These are phyloP conservation scores for Xylaria hypoxylon DNA, from an alignment of 2,329 filamentous ascomycete species.

Conservation along the genomic window DNA sequence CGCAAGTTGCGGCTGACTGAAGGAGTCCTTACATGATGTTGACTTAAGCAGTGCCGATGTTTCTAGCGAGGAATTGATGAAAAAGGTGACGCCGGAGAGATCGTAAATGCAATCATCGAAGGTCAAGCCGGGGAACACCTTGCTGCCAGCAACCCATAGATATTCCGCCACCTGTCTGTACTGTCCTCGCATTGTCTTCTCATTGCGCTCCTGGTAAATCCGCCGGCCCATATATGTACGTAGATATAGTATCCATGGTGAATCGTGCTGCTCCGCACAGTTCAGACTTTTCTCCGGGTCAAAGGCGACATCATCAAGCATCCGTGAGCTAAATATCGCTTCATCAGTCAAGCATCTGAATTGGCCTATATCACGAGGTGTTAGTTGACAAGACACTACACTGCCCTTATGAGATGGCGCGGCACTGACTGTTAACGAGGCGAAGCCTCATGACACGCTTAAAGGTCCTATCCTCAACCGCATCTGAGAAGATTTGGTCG, in stretches of 20 bases:
- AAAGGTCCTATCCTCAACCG: slow-evolving; percentile 39
- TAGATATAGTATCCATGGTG: slow-evolving; percentile 37
- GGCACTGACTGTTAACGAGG: slow-evolving; percentile 38
- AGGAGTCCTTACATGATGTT: slow-evolving; percentile 33
- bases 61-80: slow-evolving; percentile 40
- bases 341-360: slow-evolving; percentile 40
- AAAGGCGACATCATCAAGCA: slow-evolving; percentile 40
- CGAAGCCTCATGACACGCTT: slow-evolving; percentile 43
- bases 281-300: slow-evolving; percentile 31
- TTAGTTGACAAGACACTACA: slow-evolving; percentile 20
- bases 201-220: slow-evolving; percentile 37
- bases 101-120: slow-evolving; percentile 38
- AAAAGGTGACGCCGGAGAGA: slow-evolving; percentile 38
- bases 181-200: slow-evolving; percentile 39
- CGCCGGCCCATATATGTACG: slow-evolving; percentile 37
- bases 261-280: slow-evolving; percentile 36
- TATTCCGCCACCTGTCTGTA: slow-evolving; percentile 38
- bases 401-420: not conserved
- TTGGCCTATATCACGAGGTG: slow-evolving; percentile 23
- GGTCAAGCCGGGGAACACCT: slow-evolving; percentile 34
- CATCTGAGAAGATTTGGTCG: slow-evolving; percentile 40
- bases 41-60: slow-evolving; percentile 37
- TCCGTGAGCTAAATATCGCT: slow-evolving; percentile 38
- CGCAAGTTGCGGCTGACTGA: slow-evolving; percentile 35
- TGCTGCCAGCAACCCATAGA: slow-evolving; percentile 37